Conservation (phyloP, 805 yeast species). For the Blastobotrys robertii region DNA sequence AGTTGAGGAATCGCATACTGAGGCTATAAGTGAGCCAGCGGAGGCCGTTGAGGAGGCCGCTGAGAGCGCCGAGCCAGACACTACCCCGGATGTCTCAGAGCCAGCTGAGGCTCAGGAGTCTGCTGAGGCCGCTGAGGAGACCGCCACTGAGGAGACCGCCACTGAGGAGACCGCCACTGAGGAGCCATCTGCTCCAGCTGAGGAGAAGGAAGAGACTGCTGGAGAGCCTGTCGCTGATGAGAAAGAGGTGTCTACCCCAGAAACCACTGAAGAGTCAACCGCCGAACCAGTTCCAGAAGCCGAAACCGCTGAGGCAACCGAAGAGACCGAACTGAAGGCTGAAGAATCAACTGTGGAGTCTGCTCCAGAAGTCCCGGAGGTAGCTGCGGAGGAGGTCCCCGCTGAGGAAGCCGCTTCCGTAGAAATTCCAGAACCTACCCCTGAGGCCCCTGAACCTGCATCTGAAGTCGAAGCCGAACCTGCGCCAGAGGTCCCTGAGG, state of each 20-base stretch:
- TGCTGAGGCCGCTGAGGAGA: neutral
- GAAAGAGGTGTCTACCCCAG: neutral
- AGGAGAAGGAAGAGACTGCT: neutral
- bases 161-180: neutral
- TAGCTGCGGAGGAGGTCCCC: neutral
- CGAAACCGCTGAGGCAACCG: conserved; percentile 2
- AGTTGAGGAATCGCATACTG: no score
- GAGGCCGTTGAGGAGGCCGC: no score
- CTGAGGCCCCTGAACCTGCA: neutral
- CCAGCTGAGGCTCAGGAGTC: neutral
- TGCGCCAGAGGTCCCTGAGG: neutral
- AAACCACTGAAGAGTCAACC: conserved; percentile 11
- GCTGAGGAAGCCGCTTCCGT: conserved; percentile 5
- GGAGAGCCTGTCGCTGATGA: neutral
- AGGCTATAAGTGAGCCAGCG: no score
- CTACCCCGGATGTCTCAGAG: neutral
- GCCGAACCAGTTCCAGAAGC: conserved; percentile 2
- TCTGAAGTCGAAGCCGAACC: neutral
- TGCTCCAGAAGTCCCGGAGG: neutral
- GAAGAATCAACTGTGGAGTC: conserved; percentile 1
- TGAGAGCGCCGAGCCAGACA: neutral
- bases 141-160: neutral
- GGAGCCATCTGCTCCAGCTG: neutral
- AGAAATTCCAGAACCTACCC: conserved; percentile 5
- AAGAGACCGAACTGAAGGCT: conserved; percentile 3